phyloP scores from a whole-genome alignment of 2,329 filamentous ascomycete species.

The Lecanoromycetidae sp. region DNA sequence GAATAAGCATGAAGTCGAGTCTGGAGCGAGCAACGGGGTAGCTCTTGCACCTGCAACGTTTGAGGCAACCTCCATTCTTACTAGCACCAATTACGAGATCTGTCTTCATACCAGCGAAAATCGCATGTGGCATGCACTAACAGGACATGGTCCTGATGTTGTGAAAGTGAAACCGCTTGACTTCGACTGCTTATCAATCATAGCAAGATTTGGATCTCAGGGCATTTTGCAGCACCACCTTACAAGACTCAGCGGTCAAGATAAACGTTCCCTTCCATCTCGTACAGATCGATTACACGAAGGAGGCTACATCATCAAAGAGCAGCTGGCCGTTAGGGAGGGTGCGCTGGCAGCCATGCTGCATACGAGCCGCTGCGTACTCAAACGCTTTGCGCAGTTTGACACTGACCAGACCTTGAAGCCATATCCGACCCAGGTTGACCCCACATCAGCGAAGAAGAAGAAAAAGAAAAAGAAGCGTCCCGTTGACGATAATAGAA shows the following conservation, averaged over 20 bases:
- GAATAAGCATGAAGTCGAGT: too few relatives aligned
- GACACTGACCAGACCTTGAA: background rate
- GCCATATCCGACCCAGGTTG: background rate
- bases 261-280: conserved; percentile 52
- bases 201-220: conserved; percentile 40
- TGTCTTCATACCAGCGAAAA: conserved; percentile 42
- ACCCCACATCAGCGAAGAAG: background rate
- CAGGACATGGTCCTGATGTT: conserved; percentile 47
- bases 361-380: conserved; percentile 32
- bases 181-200: conserved; percentile 46
- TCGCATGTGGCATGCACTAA: conserved; percentile 47
- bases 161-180: conserved; percentile 42
- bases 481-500: background rate
- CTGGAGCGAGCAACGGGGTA: too few relatives aligned
- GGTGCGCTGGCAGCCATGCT: conserved; percentile 37
- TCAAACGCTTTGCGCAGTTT: conserved; percentile 36
- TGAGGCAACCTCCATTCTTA: background rate
- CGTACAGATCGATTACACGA: conserved; percentile 44
- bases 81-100: conserved; percentile 16
- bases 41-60: background rate
- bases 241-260: conserved; percentile 44
- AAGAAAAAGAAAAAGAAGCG: background rate
- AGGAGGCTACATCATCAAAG: conserved; percentile 52
- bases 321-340: conserved; percentile 35
- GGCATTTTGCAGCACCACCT: conserved; percentile 49